A percentile compares a stretch with the other conserved stretches of the same genome.
Conservation (phyloP, 805 yeast genomes). For the Candida bentonensis region DNA sequence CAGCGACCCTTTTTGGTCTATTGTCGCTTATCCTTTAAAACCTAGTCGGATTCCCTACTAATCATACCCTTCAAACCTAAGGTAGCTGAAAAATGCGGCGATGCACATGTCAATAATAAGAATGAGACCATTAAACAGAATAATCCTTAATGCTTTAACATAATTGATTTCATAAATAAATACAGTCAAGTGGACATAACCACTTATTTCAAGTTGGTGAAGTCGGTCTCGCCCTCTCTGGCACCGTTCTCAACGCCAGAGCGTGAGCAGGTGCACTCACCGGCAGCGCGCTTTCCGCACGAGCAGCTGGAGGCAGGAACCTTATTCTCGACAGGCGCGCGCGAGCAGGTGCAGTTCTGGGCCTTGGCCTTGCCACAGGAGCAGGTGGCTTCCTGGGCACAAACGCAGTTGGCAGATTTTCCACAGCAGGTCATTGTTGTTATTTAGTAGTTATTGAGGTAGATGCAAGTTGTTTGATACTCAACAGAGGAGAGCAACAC, state of each 20-base stretch:
- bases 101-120: too few species aligned
- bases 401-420: slow-evolving; percentile 33
- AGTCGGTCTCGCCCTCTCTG: slow-evolving; percentile 48
- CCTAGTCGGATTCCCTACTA: not conserved
- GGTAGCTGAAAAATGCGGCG: too few species aligned
- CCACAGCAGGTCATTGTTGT: slow-evolving; percentile 27
- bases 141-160: not conserved
- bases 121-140: too few species aligned
- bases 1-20: not conserved
- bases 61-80: too few species aligned
- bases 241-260: slow-evolving; percentile 22
- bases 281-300: slow-evolving; percentile 43
- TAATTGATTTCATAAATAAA: not conserved
- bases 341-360: slow-evolving; percentile 39
- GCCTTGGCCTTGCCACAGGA: slow-evolving; percentile 52
- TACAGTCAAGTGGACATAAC: not conserved
- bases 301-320: slow-evolving; percentile 38
- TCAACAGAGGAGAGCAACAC: too few species aligned
- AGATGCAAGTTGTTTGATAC: too few species aligned
- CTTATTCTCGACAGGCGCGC: slow-evolving; percentile 38
- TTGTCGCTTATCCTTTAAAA: not conserved
- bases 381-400: slow-evolving; percentile 50
- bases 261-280: slow-evolving; percentile 42
- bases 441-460: too few species aligned
- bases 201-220: slow-evolving; percentile 29